Evolutionary conservation across 345 rosid genomes (phyloP), one percentile per base, ranked within the genome.

Genomic region (Durio zibethinus): DNA sequence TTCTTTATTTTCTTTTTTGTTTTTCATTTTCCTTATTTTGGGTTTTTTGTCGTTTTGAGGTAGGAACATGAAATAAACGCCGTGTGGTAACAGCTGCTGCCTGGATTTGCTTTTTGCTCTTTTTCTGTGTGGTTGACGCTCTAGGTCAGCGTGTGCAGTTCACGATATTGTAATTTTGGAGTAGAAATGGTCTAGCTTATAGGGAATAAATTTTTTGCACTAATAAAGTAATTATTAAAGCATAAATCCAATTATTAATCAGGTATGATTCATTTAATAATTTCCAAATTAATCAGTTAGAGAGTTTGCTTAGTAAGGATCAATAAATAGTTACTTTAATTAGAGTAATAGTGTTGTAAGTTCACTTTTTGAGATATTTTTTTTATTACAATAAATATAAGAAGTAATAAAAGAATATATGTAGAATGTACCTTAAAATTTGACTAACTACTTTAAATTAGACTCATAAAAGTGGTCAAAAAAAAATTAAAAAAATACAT

Each of bases 41-140:
- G 16, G 27, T 18, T 11, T 1, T 21, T 63, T 69, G 82, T 83
- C 82, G 52, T 80, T 84, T 77, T 75, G 64, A 74, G 74, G 65
- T 20, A 16, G 10, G 67, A 29, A 73, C 81, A 84, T 77, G 83
- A 77, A 48, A 68, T 33, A 69, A 73, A 77, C 80, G 85, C 88
- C 83, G 87, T 82, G 75, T 63, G 74, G 23, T 40, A 68, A 75
- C 81, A 66, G 86, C 45, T 83, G 75, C 52, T 69, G 81, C 57
- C 82, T 72, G 62, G 80, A n/a, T 66, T 31, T 45, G 54, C 18
- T 36, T 11, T 27, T 36, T 54, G 53, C 10, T 68, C 0, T 54
- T 29, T 2, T 25, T 29, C 1, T 56, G 9, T 66, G 0, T 4
- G 29, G 65, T 16, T 29, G 57, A 56, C 75, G 66, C 79, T 29